Conservation (phyloP, 2,329 filamentous ascomycete species). For the Fusarium coffeatum region DNA sequence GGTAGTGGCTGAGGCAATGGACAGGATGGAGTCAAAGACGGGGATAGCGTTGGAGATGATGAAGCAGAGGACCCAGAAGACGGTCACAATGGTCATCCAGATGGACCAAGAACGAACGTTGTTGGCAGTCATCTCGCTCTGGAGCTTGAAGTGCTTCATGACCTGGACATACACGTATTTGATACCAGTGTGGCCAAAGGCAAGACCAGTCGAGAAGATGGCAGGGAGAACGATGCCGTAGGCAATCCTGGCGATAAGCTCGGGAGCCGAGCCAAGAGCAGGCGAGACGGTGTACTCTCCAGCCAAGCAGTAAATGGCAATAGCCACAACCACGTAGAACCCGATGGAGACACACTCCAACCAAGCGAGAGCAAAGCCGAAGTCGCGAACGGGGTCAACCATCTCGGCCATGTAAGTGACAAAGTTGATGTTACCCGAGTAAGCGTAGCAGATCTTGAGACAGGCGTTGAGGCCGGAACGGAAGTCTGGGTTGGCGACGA, state of each 20-base stretch:
- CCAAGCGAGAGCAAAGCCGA: slow-evolving; percentile 44
- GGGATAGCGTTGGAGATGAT: slow-evolving; percentile 53
- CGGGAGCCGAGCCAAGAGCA: slow-evolving; percentile 43
- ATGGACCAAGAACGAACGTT: slow-evolving; percentile 51
- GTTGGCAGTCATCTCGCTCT: slow-evolving; percentile 50
- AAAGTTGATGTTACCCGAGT: slow-evolving; percentile 54
- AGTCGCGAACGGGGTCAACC: slow-evolving; percentile 51
- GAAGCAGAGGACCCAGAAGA: slow-evolving; percentile 53
- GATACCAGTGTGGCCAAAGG: slow-evolving; percentile 51
- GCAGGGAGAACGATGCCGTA: slow-evolving; percentile 50
- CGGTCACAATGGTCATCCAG: slow-evolving; percentile 50
- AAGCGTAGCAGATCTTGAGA: slow-evolving; percentile 53
- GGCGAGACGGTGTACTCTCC: slow-evolving; percentile 47
- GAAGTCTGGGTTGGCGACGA: slow-evolving; percentile 49
- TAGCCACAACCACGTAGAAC: slow-evolving; percentile 44
- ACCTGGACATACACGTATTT: slow-evolving; percentile 52
- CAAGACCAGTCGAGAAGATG: slow-evolving; percentile 48
- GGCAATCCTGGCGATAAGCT: slow-evolving; percentile 44
- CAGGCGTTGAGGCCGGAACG: slow-evolving; percentile 50
- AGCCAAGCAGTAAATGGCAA: slow-evolving; percentile 46
- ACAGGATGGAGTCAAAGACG: slow-evolving; percentile 54
- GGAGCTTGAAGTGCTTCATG: slow-evolving; percentile 50
- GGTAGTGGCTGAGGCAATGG: slow-evolving; percentile 52
- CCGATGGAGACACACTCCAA: slow-evolving; percentile 44
- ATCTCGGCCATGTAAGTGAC: slow-evolving; percentile 54